Evolutionary conservation across 768 basidiomycete species (phyloP).

Genomic region (Pleurotus eryngii): DNA sequence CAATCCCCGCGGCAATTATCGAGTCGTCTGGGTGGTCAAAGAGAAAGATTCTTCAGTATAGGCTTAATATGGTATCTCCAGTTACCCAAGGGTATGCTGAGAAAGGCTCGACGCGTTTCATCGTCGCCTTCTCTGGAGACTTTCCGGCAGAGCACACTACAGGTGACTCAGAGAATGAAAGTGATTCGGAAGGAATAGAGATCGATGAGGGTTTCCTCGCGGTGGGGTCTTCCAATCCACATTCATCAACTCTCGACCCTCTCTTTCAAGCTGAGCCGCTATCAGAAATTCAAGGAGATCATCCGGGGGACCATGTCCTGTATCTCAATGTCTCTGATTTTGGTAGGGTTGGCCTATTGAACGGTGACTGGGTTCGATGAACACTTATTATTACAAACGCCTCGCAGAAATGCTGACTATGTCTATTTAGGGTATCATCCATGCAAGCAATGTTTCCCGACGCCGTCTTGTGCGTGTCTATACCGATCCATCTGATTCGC

Average conservation of each 20-base stretch:
- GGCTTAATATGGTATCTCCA: constrained; percentile 62
- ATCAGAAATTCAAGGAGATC: constrained; percentile 24
- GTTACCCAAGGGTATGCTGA: constrained; percentile 66
- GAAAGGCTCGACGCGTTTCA: constrained; percentile 47
- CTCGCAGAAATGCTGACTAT: constrained; percentile 7
- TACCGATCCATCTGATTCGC: constrained; percentile 38
- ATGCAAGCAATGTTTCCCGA: constrained; percentile 27
- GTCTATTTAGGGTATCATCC: constrained; percentile 46
- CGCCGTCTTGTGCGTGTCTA: constrained; percentile 57
- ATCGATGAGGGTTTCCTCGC: constrained; percentile 74
- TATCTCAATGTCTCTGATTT: constrained; percentile 66
- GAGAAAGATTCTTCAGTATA: constrained; percentile 30
- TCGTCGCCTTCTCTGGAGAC: constrained; percentile 36
- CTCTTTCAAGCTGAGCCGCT: constrained; percentile 23
- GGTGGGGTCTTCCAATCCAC: constrained; percentile 34
- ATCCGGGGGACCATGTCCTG: constrained; percentile 49
- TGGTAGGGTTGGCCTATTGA: constrained; percentile 59
- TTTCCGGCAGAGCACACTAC: constrained; percentile 13
- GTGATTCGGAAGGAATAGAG: constrained; percentile 48
- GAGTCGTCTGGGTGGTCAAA: not conserved
- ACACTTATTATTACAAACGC: not conserved
- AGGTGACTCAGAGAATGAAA: constrained; percentile 14
- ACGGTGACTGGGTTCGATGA: constrained; percentile 71
- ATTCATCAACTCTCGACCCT: constrained; percentile 5
- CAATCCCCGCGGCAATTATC: constrained; percentile 13